Evolutionary conservation across 352 stramenopile species (phyloP), one percentile per base, ranked within the genome.

Genomic region (Phytophthora colocasiae): DNA sequence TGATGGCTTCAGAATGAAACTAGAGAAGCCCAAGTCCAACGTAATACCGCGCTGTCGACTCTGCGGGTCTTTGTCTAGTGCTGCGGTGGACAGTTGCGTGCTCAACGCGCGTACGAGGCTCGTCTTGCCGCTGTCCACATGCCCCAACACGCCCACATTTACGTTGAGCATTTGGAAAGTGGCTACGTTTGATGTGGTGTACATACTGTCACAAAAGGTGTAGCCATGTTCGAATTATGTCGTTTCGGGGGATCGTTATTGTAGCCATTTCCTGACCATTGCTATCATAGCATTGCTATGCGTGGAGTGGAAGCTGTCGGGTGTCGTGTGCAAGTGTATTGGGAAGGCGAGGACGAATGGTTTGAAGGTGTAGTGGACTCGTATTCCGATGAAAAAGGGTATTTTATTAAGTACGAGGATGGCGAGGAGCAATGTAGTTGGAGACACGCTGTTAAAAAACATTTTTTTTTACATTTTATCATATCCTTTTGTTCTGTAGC

Each of bases 61-160:
- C 88, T 99, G 95, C 48, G 98, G 97, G 49, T 98, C 85, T 78
- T 99, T 99, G 80, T 99, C 98, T 55, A 99, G 86, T 17, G 97
- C 86, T 6, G 98, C 97, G 8, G 98, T 99, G 12, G 95, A 99
- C 9, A 99, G 74, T 22, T 97, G 77, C n/a, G 96, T 99, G 53
- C 92, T 99, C 14, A 99, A 76, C 14, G 97, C 97, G 55, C 97
- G 97, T 46, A 99, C 96, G 56, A 98, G 81, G 38, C 85, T 93
- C 55, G 98, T 99, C 81, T 99, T 99, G 46, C 98, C 98, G 66
- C 89, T 97, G 85, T 99, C 98, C 15, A 91, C 98, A 75, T 99
- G 98, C 27, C 98, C 98, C 58, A 99, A 72, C n/a, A 99, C 90
- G 51, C 97, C 97, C 6, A 99, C 87, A 73, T 99, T 99, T 34